These are phyloP conservation scores for Echinosphaeria canescens DNA, from an alignment of 2,329 filamentous ascomycete genomes.

Conservation along the genomic window DNA sequence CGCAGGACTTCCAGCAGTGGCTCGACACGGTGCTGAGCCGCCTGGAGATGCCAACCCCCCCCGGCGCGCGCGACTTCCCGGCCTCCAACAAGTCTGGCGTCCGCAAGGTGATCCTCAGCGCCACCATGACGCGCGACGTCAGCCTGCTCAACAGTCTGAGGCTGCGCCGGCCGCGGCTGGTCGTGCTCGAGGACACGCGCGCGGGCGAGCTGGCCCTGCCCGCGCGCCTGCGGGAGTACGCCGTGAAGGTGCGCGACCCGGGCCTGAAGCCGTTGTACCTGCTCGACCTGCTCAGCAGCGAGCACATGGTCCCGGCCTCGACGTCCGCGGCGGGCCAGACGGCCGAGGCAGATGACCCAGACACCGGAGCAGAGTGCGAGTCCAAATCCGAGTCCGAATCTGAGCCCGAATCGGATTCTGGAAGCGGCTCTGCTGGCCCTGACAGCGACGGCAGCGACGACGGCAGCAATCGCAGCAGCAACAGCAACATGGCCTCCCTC, in stretches of 20 bases:
- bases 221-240: conserved; percentile 36
- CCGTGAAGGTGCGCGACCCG: conserved; percentile 44
- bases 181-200: conserved; percentile 56
- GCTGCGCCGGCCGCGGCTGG: conserved; percentile 50
- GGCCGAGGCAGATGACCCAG: conserved; percentile 9
- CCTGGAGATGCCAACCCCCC: conserved; percentile 23
- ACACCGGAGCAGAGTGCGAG: conserved; percentile 6
- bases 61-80: conserved; percentile 27
- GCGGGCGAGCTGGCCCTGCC: conserved; percentile 26
- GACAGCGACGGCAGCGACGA: conserved; percentile 11
- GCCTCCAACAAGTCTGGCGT: conserved; percentile 31
- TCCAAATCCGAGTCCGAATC: conserved; percentile 11
- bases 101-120: conserved; percentile 72
- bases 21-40: conserved; percentile 47
- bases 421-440: no score
- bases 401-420: conserved; percentile 11
- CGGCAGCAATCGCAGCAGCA: conserved; percentile 4
- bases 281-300: conserved; percentile 47
- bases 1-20: conserved; percentile 90
- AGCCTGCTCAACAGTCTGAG: conserved; percentile 56
- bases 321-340: conserved; percentile 13
- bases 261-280: conserved; percentile 67
- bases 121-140: conserved; percentile 77
- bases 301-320: conserved; percentile 18
- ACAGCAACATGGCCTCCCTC: conserved; percentile 4